Base-by-base conservation (phyloP, 352 stramenopile species). In the Pythium apleroticum region DNA sequence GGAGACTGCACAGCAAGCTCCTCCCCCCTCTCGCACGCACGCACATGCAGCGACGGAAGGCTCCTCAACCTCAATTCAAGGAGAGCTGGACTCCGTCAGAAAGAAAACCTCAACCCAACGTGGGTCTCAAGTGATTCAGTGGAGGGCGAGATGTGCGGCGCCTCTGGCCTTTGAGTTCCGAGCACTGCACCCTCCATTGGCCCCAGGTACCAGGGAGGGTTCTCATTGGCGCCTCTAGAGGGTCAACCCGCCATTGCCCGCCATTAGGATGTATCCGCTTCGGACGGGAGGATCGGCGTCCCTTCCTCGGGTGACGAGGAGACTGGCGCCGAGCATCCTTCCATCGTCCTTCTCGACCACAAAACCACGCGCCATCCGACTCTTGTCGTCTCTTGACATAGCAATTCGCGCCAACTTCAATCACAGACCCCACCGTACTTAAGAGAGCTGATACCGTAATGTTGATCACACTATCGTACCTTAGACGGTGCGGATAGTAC, bases 341-440 rank as follows among this genome's bases (percentile, higher is more conserved):
- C 35, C 24, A 12, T 33, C 48, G 20, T 35, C 48, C 27, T 37
- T 28, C 30, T 9, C 31, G 20, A 28, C 56, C 56, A 63, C 41
- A 55, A 55, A 55, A 43, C n/a, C 56, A 55, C 30, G 30, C 46
- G 31, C 15, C 28, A 55, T 55, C 43, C 57, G 57, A 64, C 48
- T 48, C 31, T 43, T 48, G 27, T 35, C 20, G 30, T 48, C n/a
- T 27, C 31, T 30, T 11, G n/a, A n/a, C n/a, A n/a, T n/a, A n/a
- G n/a, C n/a, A n/a, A n/a, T n/a, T n/a, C n/a, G n/a, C n/a, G n/a
- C n/a, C n/a, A n/a, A n/a, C n/a, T n/a, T n/a, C n/a, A n/a, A n/a
- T 25, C 46, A n/a, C 19, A 24, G 17, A 24, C 7, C 1, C 7
- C 19, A 4, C 2, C 52, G 52, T 43, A 63, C 45, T 46, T 33